Evolutionary conservation across 2,329 filamentous ascomycete genomes (phyloP).

Genomic region (Pseudophaeomoniella oleicola): DNA sequence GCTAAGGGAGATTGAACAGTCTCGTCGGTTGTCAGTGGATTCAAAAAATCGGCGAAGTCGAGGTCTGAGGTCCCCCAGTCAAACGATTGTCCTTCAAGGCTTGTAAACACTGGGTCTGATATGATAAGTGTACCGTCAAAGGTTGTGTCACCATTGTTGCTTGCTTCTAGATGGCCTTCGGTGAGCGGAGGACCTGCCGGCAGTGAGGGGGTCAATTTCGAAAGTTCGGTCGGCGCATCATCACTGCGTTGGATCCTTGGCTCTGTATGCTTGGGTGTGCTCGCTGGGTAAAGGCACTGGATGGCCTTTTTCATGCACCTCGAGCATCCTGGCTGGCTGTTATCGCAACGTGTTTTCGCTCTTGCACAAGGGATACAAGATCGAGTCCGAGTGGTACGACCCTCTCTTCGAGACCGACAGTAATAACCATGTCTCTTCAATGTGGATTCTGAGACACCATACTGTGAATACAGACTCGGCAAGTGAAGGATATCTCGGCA

Average conservation of each 20-base stretch:
- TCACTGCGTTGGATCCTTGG: constrained; percentile 1
- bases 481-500: neutral
- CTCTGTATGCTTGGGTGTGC: constrained; percentile 4
- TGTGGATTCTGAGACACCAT: constrained; percentile 19
- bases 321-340: constrained; percentile 21
- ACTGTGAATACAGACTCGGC: constrained; percentile 8
- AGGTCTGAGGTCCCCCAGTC: constrained; percentile 11
- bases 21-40: constrained; percentile 7
- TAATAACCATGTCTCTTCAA: constrained; percentile 31
- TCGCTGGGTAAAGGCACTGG: constrained; percentile 22
- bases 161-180: constrained; percentile 6
- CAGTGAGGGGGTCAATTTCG: neutral
- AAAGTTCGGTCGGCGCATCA: constrained; percentile 3
- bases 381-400: constrained; percentile 12
- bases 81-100: constrained; percentile 6
- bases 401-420: constrained; percentile 23
- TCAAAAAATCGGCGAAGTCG: constrained; percentile 10
- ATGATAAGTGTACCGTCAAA: constrained; percentile 5
- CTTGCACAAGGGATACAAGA: constrained; percentile 24
- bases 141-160: constrained; percentile 6
- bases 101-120: constrained; percentile 8
- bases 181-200: constrained; percentile 2
- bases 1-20: constrained; percentile 6
- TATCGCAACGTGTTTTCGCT: constrained; percentile 24
- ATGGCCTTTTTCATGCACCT: constrained; percentile 21